phyloP scores from a whole-genome alignment of 192 early-diverging fungal species.

The Podila verticillata region DNA sequence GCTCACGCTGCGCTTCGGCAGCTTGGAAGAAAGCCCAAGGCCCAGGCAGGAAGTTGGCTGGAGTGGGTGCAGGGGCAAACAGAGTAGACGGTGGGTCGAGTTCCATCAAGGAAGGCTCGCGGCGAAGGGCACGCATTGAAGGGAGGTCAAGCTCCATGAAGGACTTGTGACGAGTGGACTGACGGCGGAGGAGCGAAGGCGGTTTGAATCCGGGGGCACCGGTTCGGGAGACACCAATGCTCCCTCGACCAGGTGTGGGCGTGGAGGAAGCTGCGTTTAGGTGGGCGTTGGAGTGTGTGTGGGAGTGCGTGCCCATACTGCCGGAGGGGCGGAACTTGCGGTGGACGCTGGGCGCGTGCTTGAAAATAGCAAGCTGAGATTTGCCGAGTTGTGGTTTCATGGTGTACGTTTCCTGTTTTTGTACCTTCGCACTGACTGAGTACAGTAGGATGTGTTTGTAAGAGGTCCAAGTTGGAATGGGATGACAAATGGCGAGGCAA shows the following conservation, averaged over 20 bases:
- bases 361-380: conserved; percentile 36
- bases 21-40: conserved; percentile 49
- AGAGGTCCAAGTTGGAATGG: too few relatives aligned
- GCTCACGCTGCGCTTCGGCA: conserved; percentile 39
- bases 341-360: conserved; percentile 40
- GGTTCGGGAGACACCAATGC: background rate
- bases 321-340: conserved; percentile 40
- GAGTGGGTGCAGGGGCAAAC: conserved; percentile 26
- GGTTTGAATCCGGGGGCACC: background rate
- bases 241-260: background rate
- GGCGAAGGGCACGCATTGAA: conserved; percentile 30
- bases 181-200: conserved; percentile 27
- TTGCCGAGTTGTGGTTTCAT: conserved; percentile 49
- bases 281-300: too few relatives aligned
- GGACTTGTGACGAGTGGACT: conserved; percentile 34
- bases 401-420: too few relatives aligned
- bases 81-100: conserved; percentile 34
- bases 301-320: background rate
- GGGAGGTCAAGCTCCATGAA: conserved; percentile 47
- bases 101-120: conserved; percentile 47
- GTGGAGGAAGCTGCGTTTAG: background rate
- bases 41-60: conserved; percentile 32
- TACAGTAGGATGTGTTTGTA: too few relatives aligned
- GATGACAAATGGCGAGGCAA: too few relatives aligned
- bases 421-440: too few relatives aligned